Conservation (phyloP, 352 stramenopile species). For the Pythium brachiatum region DNA sequence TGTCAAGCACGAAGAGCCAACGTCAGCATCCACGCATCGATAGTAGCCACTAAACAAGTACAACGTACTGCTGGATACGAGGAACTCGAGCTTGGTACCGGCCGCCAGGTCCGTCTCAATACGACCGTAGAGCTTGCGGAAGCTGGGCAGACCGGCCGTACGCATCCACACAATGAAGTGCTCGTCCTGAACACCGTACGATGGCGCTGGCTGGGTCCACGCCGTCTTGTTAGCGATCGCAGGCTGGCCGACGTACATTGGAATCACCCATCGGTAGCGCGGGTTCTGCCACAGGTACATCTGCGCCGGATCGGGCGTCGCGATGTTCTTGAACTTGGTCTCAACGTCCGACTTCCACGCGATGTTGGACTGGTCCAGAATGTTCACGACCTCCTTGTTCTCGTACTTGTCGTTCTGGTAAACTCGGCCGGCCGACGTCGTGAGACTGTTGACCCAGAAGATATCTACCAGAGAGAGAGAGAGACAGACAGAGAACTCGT, state of each 20-base stretch:
- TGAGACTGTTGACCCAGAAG: constrained; percentile 84
- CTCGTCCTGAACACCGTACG: constrained; percentile 96
- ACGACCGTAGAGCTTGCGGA: constrained; percentile 99
- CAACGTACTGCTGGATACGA: constrained; percentile 87
- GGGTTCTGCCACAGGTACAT: constrained; percentile 85
- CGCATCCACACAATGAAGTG: constrained; percentile 99
- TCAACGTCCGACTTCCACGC: constrained; percentile 96
- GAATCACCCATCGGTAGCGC: constrained; percentile 79
- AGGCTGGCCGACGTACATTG: constrained; percentile 52
- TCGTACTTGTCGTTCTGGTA: constrained; percentile 72
- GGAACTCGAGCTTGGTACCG: constrained; percentile 90
- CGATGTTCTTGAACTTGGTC: constrained; percentile 95
- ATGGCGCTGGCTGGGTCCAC: constrained; percentile 58
- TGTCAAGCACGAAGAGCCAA: constrained; percentile 30
- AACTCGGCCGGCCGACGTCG: constrained; percentile 27
- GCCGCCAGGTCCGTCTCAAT: constrained; percentile 92
- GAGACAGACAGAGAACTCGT: not conserved
- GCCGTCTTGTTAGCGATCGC: constrained; percentile 74
- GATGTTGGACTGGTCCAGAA: constrained; percentile 95
- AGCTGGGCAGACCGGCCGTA: constrained; percentile 95
- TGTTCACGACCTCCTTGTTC: constrained; percentile 57
- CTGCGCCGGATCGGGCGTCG: constrained; percentile 32
- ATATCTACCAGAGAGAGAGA: constrained; percentile 43
- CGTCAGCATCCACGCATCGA: not conserved
- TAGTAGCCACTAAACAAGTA: constrained; percentile 17